Base-by-base conservation (phyloP, 2,329 filamentous ascomycete genomes). In the Fusarium keratoplasticum region DNA sequence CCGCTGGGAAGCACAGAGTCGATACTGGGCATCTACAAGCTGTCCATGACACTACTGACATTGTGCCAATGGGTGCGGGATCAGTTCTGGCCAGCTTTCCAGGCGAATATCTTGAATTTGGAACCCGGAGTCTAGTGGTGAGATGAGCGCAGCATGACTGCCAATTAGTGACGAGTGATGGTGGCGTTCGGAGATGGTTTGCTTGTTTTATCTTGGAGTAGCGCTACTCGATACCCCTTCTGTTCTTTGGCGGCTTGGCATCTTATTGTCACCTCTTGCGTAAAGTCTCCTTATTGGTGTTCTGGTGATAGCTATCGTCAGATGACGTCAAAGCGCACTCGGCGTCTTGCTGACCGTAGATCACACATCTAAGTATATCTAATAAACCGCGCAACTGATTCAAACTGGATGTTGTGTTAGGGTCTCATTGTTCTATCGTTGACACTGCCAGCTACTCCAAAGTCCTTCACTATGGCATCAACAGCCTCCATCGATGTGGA, bases 11-110 rank as follows among this genome's bases (percentile, higher is more conserved):
- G 55, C 31, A 67, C 64, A 25, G 63, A 66, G 29, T 22, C 63
- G 8, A 61, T 66, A 36, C 44, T 59, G 13, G 63, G 57, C n/a
- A 66, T 66, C 33, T 54, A 54, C 33, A 66, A 66, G 27, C 25
- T 61, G 16, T 61, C 57, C 11, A 66, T 61, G 40, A 20, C 63
- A 18, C 25, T 66, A n/a, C 50, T 61, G 44, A 66, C 5, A 22
- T 25, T 66, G 14, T 33, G 52, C 13, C 40, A 54, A 10, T 66
- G 57, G 63, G 42, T 38, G 33, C 20, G 55, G 27, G 29, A 25
- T 6, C 29, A 61, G 44, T 54, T 55, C 14, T 61, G 63, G 63
- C 55, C 63, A 5, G 57, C 63, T 20, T 66, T 66, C 14, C 64
- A 63, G 31, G 22, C 22, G 5, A 50, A 63, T 62, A 29, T 66